Percentiles rank a stretch among this genome's conserved stretches.
phyloP scores from a whole-genome alignment of 176 grass and related monocot genomes.

The barley (Hordeum vulgare) region DNA sequence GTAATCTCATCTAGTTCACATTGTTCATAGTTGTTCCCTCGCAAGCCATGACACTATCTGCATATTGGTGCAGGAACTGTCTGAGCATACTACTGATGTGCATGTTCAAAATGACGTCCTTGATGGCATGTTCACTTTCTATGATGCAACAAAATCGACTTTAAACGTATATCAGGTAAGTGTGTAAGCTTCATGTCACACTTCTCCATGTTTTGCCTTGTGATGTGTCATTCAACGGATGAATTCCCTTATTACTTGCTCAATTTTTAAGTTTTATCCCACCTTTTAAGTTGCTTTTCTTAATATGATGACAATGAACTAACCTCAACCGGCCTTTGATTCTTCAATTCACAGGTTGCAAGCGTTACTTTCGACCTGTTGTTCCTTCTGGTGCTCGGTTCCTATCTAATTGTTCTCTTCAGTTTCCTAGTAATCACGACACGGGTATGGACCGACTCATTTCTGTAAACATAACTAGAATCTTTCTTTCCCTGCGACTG shows the following conservation, averaged over 20 bases:
- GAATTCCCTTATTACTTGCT: background rate
- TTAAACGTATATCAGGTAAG: conserved; percentile 90
- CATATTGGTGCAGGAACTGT: conserved; percentile 62
- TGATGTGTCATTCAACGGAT: background rate
- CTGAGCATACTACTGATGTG: conserved; percentile 74
- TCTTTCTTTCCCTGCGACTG: background rate
- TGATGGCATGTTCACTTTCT: conserved; percentile 92
- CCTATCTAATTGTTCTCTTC: conserved; percentile 93
- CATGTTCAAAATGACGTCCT: conserved; percentile 76
- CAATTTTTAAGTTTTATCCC: background rate
- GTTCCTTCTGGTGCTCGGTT: conserved; percentile 73
- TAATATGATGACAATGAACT: background rate
- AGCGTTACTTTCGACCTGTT: conserved; percentile 91
- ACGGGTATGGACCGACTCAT: conserved; percentile 46
- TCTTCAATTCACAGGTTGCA: conserved; percentile 55
- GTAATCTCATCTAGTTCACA: background rate
- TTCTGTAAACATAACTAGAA: background rate
- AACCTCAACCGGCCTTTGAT: background rate
- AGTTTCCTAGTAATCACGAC: conserved; percentile 95
- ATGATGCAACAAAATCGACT: conserved; percentile 74
- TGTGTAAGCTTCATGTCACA: conserved; percentile 3
- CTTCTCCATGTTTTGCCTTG: conserved; percentile 15
- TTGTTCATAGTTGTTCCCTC: conserved; percentile 12
- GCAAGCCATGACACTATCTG: conserved; percentile 2
- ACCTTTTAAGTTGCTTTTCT: background rate